These are phyloP conservation scores for Solanum peruvianum DNA, from an alignment of 257 asterid genomes.

Conservation along the genomic window DNA sequence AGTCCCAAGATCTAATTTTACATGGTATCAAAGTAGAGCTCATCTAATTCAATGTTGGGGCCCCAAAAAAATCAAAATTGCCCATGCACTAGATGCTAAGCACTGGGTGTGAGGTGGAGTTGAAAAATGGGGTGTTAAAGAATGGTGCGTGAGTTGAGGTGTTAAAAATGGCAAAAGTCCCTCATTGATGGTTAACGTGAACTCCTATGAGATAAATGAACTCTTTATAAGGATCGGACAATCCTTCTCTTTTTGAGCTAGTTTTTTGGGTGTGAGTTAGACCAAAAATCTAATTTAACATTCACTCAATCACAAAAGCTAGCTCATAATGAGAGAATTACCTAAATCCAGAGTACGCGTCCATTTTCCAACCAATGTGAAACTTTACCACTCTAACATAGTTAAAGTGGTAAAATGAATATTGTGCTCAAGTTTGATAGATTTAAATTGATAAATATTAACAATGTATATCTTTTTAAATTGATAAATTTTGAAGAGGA, in stretches of 20 bases:
- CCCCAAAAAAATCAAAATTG: background rate
- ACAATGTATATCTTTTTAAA: background rate
- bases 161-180: background rate
- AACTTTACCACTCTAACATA: no score
- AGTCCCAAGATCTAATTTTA: no score
- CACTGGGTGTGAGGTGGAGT: background rate
- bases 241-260: background rate
- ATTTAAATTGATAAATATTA: background rate
- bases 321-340: background rate
- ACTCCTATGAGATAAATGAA: background rate
- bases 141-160: background rate
- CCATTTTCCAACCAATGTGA: no score
- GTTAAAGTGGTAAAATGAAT: background rate
- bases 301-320: background rate
- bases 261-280: background rate
- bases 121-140: no score
- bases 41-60: background rate
- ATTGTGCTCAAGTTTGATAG: background rate
- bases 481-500: background rate
- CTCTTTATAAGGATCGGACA: background rate
- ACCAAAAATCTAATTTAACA: no score
- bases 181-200: no score
- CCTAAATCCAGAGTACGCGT: background rate
- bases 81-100: no score
- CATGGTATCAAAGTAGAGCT: background rate